Conservation (phyloP, 108 stramenopile species). For the Cyclostephanos invisitatus region DNA sequence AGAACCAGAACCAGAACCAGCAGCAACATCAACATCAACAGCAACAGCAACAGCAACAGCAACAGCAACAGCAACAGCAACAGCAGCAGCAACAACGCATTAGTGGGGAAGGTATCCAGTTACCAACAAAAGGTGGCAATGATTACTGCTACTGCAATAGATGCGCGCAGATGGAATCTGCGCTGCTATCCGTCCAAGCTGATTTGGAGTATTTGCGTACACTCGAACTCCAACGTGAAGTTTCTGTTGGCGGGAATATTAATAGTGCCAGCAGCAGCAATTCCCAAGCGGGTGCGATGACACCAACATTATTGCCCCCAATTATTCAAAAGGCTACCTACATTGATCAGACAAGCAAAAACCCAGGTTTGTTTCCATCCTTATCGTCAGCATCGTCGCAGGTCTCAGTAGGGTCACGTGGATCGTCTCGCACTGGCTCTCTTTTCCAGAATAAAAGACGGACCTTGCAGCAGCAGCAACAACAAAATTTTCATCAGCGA, state of each 20-base stretch:
- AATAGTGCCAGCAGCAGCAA: conserved; percentile 2
- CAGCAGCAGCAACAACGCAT: not conserved
- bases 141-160: conserved; percentile 17
- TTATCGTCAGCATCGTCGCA: conserved; percentile 13
- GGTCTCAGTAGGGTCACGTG: conserved; percentile 12
- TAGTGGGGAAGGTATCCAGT: not conserved
- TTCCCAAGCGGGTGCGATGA: conserved; percentile 2
- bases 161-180: conserved; percentile 42
- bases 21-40: not conserved
- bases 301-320: conserved; percentile 6
- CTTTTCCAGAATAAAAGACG: not conserved
- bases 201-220: conserved; percentile 62
- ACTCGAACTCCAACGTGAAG: conserved; percentile 48
- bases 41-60: not conserved
- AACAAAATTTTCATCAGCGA: not conserved
- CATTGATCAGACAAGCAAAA: not conserved
- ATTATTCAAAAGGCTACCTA: conserved; percentile 1
- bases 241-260: conserved; percentile 29
- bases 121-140: not conserved
- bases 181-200: conserved; percentile 38
- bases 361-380: not conserved
- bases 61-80: conserved; percentile 3
- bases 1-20: too few species aligned
- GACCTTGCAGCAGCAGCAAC: not conserved
- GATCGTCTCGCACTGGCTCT: not conserved